Base-by-base conservation (phyloP, 2,329 filamentous ascomycete species). In the Nemania abortiva region DNA sequence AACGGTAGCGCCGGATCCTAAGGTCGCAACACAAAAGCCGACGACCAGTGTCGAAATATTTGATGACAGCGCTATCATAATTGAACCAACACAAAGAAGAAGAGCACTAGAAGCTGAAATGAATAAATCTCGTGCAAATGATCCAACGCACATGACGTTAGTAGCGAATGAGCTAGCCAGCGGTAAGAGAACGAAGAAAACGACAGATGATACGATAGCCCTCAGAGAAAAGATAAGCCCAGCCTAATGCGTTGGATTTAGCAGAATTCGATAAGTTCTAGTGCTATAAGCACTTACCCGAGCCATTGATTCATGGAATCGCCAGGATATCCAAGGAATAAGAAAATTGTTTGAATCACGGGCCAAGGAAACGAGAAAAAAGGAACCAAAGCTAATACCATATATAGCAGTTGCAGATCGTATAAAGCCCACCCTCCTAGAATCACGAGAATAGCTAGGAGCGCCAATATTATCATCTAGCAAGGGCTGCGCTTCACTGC, bases 261-360 rank as follows among this genome's bases (percentile, higher is more conserved):
- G 66, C 37, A 52, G n/a, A 29, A 29, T 18, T 3, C 3, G 18
- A 10, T 3, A 22, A 3, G 3, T 3, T 45, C 2, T 27, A 6
- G 15, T 18, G 9, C 2, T n/a, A 9, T 24, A 45, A 1, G 29
- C 5, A 60, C 61, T 49, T 56, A 65, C 62, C 18, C 34, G 29
- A 27, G 66, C 55, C 61, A 68, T 68, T 7, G 66, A 61, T 37
- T 64, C 66, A 29, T 68, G 39, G n/a, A 68, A 68, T 20, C 66
- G 55, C 66, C 66, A 68, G 7, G 66, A 65, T 65, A 68, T 65
- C 66, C 66, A 68, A 27, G 66, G 60, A 42, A 68, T 68, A 1
- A 68, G 52, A n/a, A 68, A 68, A 29, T 68, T 68, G 24, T 65
- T 68, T 7, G 66, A 55, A 22, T 65, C 66, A 24, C 61, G 55